These are phyloP conservation scores for Didymellaceae sp. DNA, from an alignment of 2,329 filamentous ascomycete species.

Conservation along the genomic window DNA sequence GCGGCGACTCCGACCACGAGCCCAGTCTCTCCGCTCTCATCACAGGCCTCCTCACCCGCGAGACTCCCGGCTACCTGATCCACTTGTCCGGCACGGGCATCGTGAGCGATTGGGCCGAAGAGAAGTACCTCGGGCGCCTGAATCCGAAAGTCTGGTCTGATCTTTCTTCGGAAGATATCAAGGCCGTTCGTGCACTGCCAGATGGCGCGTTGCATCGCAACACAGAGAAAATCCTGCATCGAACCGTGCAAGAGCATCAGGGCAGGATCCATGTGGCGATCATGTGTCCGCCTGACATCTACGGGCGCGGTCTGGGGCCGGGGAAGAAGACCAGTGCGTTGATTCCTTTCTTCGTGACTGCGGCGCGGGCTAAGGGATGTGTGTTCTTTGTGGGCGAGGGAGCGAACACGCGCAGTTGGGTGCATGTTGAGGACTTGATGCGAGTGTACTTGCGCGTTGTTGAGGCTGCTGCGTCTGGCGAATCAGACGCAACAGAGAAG, in stretches of 20 bases:
- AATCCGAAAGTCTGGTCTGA: conserved; percentile 62
- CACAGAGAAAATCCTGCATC: conserved; percentile 71
- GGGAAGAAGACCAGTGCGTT: conserved; percentile 54
- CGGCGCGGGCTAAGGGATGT: conserved; percentile 48
- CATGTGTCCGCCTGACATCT: conserved; percentile 70
- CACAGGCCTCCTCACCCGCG: conserved; percentile 56
- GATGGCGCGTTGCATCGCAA: conserved; percentile 66
- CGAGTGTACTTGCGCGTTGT: conserved; percentile 60
- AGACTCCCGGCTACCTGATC: conserved; percentile 55
- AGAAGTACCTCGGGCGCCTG: conserved; percentile 31
- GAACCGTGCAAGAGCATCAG: conserved; percentile 48
- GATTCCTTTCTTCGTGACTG: conserved; percentile 49
- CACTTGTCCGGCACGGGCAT: conserved; percentile 64
- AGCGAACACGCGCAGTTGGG: conserved; percentile 60
- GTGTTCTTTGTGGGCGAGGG: conserved; percentile 60
- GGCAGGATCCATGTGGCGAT: conserved; percentile 55
- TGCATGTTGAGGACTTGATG: conserved; percentile 67
- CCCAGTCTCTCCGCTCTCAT: conserved; percentile 55
- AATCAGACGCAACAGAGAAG: conserved; percentile 47
- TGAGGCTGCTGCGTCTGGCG: conserved; percentile 56
- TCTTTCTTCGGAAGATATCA: conserved; percentile 60
- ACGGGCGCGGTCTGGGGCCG: conserved; percentile 63
- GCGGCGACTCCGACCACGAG: conserved; percentile 39
- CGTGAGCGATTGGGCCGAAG: conserved; percentile 53
- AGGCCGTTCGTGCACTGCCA: conserved; percentile 61